These are phyloP conservation scores for Hypocrella siamensis DNA, from an alignment of 2,329 filamentous ascomycete species.

Conservation along the genomic window DNA sequence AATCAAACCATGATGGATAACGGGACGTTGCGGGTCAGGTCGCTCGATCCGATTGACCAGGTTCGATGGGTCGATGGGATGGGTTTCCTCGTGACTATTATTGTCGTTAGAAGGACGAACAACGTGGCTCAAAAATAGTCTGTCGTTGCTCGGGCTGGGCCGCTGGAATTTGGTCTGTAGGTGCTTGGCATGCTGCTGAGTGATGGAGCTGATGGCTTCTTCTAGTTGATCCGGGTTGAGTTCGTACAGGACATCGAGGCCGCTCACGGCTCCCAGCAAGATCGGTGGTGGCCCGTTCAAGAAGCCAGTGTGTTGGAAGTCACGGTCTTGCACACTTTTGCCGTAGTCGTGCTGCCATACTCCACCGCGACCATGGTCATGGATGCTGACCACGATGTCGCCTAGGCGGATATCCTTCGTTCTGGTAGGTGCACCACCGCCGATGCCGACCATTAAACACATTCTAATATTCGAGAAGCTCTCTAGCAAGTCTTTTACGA, in stretches of 20 bases:
- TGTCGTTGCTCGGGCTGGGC: slow-evolving; percentile 1
- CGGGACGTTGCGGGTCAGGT: slow-evolving; percentile 1
- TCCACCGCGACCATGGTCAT: slow-evolving; percentile 1
- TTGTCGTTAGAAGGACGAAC: slow-evolving; percentile 1
- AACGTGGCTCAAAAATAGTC: slow-evolving; percentile 2
- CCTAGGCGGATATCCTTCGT: slow-evolving; percentile 17
- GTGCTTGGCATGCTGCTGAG: not conserved
- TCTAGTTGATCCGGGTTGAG: slow-evolving; percentile 5
- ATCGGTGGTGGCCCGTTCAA: slow-evolving; percentile 6
- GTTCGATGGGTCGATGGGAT: not conserved
- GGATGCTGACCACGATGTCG: slow-evolving; percentile 9
- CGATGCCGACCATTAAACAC: slow-evolving; percentile 5
- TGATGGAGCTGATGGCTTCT: not conserved
- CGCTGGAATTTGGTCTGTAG: slow-evolving; percentile 1
- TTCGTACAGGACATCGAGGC: slow-evolving; percentile 1
- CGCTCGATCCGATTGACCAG: not conserved
- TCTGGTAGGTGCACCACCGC: slow-evolving; percentile 17
- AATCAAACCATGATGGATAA: slow-evolving; percentile 8
- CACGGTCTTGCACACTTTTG: slow-evolving; percentile 6
- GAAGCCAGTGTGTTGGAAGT: slow-evolving; percentile 3
- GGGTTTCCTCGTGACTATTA: not conserved
- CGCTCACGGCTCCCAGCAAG: slow-evolving; percentile 4
- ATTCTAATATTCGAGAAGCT: slow-evolving; percentile 15
- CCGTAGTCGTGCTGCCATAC: slow-evolving; percentile 11
- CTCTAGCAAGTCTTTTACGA: slow-evolving; percentile 10